Evolutionary conservation across 345 rosid species (phyloP).

Genomic region (Microthlaspi erraticum): DNA sequence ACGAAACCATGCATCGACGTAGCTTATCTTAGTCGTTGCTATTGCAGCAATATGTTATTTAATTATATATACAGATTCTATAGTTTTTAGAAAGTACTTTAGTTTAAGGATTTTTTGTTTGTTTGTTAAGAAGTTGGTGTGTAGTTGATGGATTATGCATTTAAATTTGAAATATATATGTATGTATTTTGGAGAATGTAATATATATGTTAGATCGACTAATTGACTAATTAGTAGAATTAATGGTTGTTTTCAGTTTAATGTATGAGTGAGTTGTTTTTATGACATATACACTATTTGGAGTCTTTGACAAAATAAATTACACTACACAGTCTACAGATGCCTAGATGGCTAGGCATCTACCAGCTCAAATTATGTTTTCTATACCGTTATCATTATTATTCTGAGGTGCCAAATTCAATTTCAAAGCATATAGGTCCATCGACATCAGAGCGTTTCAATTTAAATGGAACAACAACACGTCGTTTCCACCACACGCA

Average conservation of each 20-base stretch:
- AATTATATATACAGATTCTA: not conserved
- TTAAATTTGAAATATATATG: not conserved
- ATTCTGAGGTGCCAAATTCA: not conserved
- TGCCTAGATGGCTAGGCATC: not conserved
- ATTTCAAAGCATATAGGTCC: not conserved
- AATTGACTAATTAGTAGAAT: not conserved
- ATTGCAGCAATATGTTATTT: not conserved
- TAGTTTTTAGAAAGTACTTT: not conserved
- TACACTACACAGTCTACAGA: too few species aligned
- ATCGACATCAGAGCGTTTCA: constrained; percentile 17
- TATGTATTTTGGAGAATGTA: constrained; percentile 15
- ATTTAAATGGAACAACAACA: not conserved
- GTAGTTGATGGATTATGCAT: not conserved
- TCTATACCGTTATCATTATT: not conserved
- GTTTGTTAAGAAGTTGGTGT: too few species aligned
- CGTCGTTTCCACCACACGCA: not conserved
- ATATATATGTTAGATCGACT: not conserved
- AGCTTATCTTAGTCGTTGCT: constrained; percentile 26
- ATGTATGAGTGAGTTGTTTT: too few species aligned
- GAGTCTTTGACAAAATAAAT: too few species aligned
- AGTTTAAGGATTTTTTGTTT: not conserved
- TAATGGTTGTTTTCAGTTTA: not conserved
- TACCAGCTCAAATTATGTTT: not conserved
- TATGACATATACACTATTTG: too few species aligned
- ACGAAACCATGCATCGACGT: constrained; percentile 36